Evolutionary conservation across 2,329 filamentous ascomycete genomes (phyloP), one percentile per base, ranked within the genome.

Genomic region (Stemphylium beticola): DNA sequence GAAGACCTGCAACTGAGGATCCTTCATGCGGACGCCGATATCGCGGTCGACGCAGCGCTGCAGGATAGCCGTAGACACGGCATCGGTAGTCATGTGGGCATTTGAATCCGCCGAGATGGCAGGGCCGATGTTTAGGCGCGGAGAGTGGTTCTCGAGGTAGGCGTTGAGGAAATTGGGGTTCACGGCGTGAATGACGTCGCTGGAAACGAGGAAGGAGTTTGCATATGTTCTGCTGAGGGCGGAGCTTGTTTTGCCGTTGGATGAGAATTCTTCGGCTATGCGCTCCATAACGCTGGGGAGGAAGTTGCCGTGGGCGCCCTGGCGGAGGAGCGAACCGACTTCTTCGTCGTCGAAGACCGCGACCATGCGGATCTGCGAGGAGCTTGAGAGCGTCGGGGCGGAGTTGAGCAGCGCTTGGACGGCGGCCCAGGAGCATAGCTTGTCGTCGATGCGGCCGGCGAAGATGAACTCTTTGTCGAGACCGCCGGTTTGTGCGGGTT

Each of bases 301-400:
- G 80, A 97, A 96, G 80, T 97, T 98, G 51, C 91, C 88, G 48
- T 85, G 84, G 5, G 95, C 95, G 57, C 95, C 95, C 78, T 98
- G 93, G 51, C 93, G 90, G 45, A 97, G 85, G 8, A 92, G 82
- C 22, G 90, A 96, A 57, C 95, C 95, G 57, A 99, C 96, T 76
- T 99, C 95, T 76, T 99, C 95, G 68, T 97, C 90, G 72, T 98
- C 95, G 70, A 98, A 98, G 66, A 97, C 87, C n/a, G 89, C 92
- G 32, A 95, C 91, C 50, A 97, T 82, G 77, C 96, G 96, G 76
- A 98, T 87, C 49, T 88, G 84, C n/a, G 87, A 83, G 56, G 88
- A 84, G 9, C 79, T 74, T 1, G 83, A 79, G 37, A 71, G 62
- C 75, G 80, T 75, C 1, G 79, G 72, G 9, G 82, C 69, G 17